A percentile compares a stretch with the other conserved stretches of the same genome.
These are phyloP conservation scores for Dryas alaskensis DNA, from an alignment of 306 rosid genomes.

Conservation along the genomic window DNA sequence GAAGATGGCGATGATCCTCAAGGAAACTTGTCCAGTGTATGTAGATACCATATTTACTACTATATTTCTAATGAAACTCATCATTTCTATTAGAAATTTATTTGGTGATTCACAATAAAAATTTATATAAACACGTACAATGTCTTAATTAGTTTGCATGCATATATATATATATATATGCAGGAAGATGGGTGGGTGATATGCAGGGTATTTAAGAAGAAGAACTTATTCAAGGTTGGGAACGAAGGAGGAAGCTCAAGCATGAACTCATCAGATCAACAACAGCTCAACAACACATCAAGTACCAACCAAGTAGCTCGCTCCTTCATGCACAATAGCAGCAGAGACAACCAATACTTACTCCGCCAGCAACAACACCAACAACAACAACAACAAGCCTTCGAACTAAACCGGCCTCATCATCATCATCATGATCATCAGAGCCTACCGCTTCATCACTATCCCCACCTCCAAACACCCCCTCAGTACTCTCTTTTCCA, in stretches of 20 bases:
- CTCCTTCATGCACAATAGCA: slow-evolving; percentile 41
- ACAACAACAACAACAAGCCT: slow-evolving; percentile 15
- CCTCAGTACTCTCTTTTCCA: slow-evolving; percentile 57
- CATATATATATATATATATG: not conserved
- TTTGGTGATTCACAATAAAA: too few species aligned
- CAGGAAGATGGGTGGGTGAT: slow-evolving; percentile 99
- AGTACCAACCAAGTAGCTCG: slow-evolving; percentile 27
- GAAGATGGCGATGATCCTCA: slow-evolving; percentile 70
- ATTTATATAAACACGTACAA: too few species aligned
- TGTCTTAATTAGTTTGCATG: not conserved
- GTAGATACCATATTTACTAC: not conserved
- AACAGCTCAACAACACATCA: slow-evolving; percentile 43
- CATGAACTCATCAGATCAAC: slow-evolving; percentile 48
- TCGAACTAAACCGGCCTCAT: slow-evolving; percentile 53
- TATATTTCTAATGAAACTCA: too few species aligned
- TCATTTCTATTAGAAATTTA: too few species aligned
- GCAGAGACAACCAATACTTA: slow-evolving; percentile 50
- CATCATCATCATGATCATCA: slow-evolving; percentile 17
- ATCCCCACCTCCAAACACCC: slow-evolving; percentile 19
- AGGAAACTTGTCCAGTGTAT: slow-evolving; percentile 37
- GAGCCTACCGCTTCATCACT: slow-evolving; percentile 34
- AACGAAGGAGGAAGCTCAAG: slow-evolving; percentile 38
- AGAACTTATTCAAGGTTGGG: slow-evolving; percentile 71
- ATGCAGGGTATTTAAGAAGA: slow-evolving; percentile 94
- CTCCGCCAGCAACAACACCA: slow-evolving; percentile 43